Conservation (phyloP, 2,329 filamentous ascomycete genomes). For the Fusarium begoniae region DNA sequence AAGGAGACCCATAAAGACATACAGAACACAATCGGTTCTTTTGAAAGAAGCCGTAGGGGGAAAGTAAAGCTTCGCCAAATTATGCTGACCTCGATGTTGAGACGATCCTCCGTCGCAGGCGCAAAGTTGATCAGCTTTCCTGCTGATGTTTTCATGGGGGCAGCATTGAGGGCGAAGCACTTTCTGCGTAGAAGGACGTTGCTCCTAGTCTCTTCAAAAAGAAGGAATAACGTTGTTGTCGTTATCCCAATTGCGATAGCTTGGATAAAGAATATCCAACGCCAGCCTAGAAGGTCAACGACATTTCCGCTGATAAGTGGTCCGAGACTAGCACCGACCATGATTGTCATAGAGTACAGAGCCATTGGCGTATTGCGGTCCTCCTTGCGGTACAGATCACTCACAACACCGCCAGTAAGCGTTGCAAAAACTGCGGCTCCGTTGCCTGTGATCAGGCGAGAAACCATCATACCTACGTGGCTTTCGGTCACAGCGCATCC, state of each 20-base stretch:
- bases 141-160: slow-evolving; percentile 40
- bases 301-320: slow-evolving; percentile 68
- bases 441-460: slow-evolving; percentile 70
- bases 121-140: not conserved
- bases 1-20: slow-evolving; percentile 78
- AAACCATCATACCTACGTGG: slow-evolving; percentile 69
- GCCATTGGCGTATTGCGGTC: slow-evolving; percentile 76
- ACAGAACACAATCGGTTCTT: slow-evolving; percentile 69
- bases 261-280: slow-evolving; percentile 76
- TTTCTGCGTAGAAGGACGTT: slow-evolving; percentile 71
- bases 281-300: slow-evolving; percentile 65
- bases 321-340: slow-evolving; percentile 71
- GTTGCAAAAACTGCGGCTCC: slow-evolving; percentile 60
- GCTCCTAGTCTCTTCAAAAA: slow-evolving; percentile 74
- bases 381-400: slow-evolving; percentile 70
- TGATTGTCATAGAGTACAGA: slow-evolving; percentile 68
- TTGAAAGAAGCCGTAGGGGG: slow-evolving; percentile 58
- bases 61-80: slow-evolving; percentile 44
- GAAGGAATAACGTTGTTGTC: slow-evolving; percentile 64
- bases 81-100: slow-evolving; percentile 34
- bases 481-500: slow-evolving; percentile 68
- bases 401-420: slow-evolving; percentile 71
- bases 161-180: slow-evolving; percentile 64
- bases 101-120: slow-evolving; percentile 9
- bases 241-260: slow-evolving; percentile 65